Percentiles rank a stretch among this genome's conserved stretches.
These are phyloP conservation scores for Schoenoplectus triqueter DNA, from an alignment of 202 grass and related monocot species.

Conservation along the genomic window DNA sequence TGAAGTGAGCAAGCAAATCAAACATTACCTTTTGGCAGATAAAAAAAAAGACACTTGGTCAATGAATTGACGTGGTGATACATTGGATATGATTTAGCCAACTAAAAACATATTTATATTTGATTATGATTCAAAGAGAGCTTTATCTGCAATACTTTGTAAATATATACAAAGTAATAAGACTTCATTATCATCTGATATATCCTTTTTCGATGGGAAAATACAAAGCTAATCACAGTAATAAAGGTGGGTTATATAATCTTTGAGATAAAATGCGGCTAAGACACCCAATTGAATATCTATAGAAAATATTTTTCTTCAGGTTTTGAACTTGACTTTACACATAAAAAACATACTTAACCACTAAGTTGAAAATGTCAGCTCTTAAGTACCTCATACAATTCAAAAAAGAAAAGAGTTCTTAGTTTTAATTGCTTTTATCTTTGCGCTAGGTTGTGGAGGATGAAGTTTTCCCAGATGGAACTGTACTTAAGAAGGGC, in stretches of 20 bases:
- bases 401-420: not conserved
- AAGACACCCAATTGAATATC: too few relatives aligned
- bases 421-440: constrained; percentile 13
- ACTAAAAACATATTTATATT: constrained; percentile 18
- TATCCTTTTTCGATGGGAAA: not conserved
- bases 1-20: constrained; percentile 9
- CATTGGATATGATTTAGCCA: not conserved
- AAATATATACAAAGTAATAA: not conserved
- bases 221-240: not conserved
- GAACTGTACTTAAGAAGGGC: constrained; percentile 86
- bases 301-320: too few relatives aligned
- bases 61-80: constrained; percentile 9
- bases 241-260: not conserved
- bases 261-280: not conserved
- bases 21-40: not conserved
- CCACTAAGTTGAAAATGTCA: too few relatives aligned
- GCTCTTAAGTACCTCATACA: not conserved
- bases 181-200: not conserved
- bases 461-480: constrained; percentile 95
- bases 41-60: not conserved
- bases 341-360: too few relatives aligned
- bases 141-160: not conserved
- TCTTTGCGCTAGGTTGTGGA: constrained; percentile 63
- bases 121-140: constrained; percentile 19
- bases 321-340: too few relatives aligned